Evolutionary conservation across 352 stramenopile species (phyloP).

Genomic region (Stephanocyclus meneghinianus): DNA sequence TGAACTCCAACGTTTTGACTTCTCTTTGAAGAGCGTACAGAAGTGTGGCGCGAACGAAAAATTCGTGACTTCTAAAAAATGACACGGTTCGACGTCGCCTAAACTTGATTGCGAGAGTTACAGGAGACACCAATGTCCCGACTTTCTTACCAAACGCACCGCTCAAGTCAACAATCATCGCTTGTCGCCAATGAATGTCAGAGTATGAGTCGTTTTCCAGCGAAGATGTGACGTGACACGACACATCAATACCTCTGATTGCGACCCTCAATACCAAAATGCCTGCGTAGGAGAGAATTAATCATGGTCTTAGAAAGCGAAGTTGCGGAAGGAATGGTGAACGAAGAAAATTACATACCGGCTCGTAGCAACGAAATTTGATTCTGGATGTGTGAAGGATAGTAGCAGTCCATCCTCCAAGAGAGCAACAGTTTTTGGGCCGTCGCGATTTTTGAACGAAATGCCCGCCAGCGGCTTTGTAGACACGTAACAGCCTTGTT

Average conservation of each 20-base stretch:
- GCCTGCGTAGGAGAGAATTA: not conserved
- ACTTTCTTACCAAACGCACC: constrained; percentile 6
- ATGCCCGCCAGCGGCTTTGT: constrained; percentile 16
- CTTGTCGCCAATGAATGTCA: constrained; percentile 13
- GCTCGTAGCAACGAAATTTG: constrained; percentile 16
- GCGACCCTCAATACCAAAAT: constrained; percentile 17
- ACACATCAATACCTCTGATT: constrained; percentile 6
- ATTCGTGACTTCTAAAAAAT: constrained; percentile 13
- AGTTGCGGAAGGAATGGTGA: too few relatives aligned
- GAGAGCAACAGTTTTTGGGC: constrained; percentile 20
- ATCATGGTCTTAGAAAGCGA: not conserved
- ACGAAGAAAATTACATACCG: not conserved
- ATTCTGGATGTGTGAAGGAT: constrained; percentile 20
- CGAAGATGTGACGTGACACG: not conserved
- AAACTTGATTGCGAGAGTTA: constrained; percentile 20
- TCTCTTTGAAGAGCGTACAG: constrained; percentile 18
- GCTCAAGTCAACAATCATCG: constrained; percentile 21
- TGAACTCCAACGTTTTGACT: constrained; percentile 10
- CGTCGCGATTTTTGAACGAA: constrained; percentile 9
- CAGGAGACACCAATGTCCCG: not conserved
- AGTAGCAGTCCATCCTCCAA: constrained; percentile 27
- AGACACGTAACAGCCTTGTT: constrained; percentile 5
- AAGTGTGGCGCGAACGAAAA: constrained; percentile 22
- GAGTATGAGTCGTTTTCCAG: not conserved
- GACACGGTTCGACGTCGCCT: not conserved